Evolutionary conservation across 1,284 basidiomycete species (phyloP).

Genomic region (Cerioporus squamosus): DNA sequence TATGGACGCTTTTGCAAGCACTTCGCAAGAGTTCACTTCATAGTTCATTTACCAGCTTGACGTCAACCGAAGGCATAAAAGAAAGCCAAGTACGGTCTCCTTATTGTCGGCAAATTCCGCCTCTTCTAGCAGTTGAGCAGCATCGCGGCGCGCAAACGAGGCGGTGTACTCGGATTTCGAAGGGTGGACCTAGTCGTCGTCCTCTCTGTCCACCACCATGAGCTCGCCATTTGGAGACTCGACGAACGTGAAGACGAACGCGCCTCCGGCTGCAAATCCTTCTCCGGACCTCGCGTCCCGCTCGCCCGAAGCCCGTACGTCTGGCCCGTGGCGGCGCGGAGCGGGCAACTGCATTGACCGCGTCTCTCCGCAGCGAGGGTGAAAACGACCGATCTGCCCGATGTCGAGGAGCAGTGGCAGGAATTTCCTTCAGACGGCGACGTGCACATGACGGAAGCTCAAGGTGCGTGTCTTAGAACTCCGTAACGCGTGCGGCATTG

Average conservation of each 20-base stretch:
- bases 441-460: conserved; percentile 12
- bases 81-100: not conserved
- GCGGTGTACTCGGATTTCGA: conserved; percentile 9
- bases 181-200: not conserved
- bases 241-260: conserved; percentile 7
- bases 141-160: conserved; percentile 10
- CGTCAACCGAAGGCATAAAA: not conserved
- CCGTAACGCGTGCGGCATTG: not conserved
- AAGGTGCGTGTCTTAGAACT: conserved; percentile 8
- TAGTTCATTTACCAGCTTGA: not conserved
- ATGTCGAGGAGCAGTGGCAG: conserved; percentile 17
- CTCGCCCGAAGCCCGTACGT: conserved; percentile 29
- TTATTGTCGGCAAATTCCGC: conserved; percentile 20
- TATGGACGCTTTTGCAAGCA: too few relatives aligned
- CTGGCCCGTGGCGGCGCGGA: conserved; percentile 4
- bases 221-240: conserved; percentile 15
- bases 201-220: conserved; percentile 3
- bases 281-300: conserved; percentile 14
- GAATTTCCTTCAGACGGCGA: conserved; percentile 2
- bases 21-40: too few relatives aligned
- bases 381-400: conserved; percentile 22
- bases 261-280: not conserved
- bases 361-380: conserved; percentile 18
- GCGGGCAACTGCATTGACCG: conserved; percentile 12
- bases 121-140: conserved; percentile 18